Conservation (phyloP, 2,329 filamentous ascomycete species). For the Colletotrichum somersetense region DNA sequence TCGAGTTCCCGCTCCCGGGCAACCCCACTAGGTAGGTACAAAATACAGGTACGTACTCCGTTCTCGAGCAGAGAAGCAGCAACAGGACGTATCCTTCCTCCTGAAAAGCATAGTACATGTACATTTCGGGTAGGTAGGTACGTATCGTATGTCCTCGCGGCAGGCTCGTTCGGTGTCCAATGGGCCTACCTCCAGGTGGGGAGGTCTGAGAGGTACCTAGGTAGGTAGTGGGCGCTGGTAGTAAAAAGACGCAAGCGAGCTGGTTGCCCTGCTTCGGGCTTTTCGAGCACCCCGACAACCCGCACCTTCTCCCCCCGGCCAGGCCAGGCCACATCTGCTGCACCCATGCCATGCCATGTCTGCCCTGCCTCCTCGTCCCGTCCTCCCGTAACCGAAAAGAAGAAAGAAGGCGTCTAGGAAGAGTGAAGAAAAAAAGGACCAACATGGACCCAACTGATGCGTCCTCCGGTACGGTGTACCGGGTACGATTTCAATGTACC, state of each 20-base stretch:
- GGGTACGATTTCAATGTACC: too few species aligned
- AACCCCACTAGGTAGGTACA: background rate
- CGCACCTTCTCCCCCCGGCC: slow-evolving; percentile 24
- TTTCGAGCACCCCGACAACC: slow-evolving; percentile 40
- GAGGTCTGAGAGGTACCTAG: too few species aligned
- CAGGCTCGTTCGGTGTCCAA: too few species aligned
- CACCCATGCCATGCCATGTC: background rate
- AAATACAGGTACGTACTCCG: too few species aligned
- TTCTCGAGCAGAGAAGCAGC: too few species aligned
- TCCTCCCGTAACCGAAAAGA: slow-evolving; percentile 21
- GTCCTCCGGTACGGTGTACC: background rate
- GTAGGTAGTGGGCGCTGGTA: too few species aligned
- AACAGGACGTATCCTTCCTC: too few species aligned
- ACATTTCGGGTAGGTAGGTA: too few species aligned
- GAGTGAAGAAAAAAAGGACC: too few species aligned
- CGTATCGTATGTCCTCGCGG: too few species aligned
- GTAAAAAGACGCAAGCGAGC: slow-evolving; percentile 33
- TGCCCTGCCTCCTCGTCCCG: slow-evolving; percentile 3
- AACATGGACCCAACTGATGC: background rate
- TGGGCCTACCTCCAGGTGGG: too few species aligned
- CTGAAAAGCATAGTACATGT: too few species aligned
- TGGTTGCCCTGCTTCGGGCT: slow-evolving; percentile 27
- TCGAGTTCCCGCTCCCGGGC: slow-evolving; percentile 15
- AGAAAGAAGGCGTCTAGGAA: background rate
- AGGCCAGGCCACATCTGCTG: slow-evolving; percentile 5